These are phyloP conservation scores for Erucastrum elatum DNA, from an alignment of 345 rosid species.

Conservation along the genomic window DNA sequence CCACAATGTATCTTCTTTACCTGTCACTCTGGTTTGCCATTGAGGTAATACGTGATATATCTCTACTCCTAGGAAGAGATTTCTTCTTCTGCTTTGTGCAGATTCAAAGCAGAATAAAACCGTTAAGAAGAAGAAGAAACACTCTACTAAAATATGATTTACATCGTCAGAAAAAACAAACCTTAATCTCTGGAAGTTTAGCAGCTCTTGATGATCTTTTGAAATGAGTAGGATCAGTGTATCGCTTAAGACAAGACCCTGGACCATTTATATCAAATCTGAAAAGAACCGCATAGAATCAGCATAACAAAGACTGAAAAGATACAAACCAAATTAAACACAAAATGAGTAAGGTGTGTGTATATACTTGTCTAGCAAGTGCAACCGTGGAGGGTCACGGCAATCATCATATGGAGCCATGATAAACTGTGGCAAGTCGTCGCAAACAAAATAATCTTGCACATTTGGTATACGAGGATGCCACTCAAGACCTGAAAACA, in stretches of 20 bases:
- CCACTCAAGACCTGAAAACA: constrained; percentile 85
- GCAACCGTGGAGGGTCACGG: constrained; percentile 70
- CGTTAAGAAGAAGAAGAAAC: neutral
- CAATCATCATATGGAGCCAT: constrained; percentile 90
- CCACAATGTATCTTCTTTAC: constrained; percentile 18
- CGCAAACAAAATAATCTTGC: constrained; percentile 74
- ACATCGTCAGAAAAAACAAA: constrained; percentile 30
- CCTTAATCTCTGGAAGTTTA: constrained; percentile 61
- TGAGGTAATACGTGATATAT: constrained; percentile 22
- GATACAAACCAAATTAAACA: neutral
- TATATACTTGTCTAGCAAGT: constrained; percentile 81
- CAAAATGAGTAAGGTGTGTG: constrained; percentile 5
- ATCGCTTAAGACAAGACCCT: constrained; percentile 86
- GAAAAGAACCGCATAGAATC: constrained; percentile 37
- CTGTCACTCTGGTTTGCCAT: constrained; percentile 26
- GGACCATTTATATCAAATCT: constrained; percentile 87
- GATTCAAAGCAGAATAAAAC: neutral
- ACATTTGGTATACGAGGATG: constrained; percentile 67
- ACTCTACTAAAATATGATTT: neutral
- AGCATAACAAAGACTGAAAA: neutral
- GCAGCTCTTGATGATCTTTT: constrained; percentile 62
- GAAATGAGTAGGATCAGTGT: constrained; percentile 87
- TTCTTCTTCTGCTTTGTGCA: constrained; percentile 30
- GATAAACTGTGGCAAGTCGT: constrained; percentile 76
- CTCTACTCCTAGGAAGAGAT: constrained; percentile 10